These are phyloP conservation scores for Neospora caninum DNA, from an alignment of 169 alveolate species.

Conservation along the genomic window DNA sequence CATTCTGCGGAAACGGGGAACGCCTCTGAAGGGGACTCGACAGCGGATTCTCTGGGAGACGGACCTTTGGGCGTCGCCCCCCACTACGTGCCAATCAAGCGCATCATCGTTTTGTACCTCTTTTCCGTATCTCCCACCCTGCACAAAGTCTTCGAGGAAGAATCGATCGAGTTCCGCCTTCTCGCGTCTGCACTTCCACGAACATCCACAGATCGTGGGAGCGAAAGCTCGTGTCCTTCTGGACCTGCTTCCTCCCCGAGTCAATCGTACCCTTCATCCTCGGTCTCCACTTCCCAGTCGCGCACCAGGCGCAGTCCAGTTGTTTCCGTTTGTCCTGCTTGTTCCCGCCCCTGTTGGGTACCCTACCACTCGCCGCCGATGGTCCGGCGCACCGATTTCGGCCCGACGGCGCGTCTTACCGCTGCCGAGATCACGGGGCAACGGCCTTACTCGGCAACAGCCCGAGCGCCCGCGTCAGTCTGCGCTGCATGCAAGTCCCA, in stretches of 20 bases:
- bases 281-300: neutral
- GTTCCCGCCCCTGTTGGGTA: neutral
- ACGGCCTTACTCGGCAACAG: neutral
- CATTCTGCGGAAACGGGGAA: neutral
- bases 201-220: too few species aligned
- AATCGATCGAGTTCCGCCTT: neutral
- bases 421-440: neutral
- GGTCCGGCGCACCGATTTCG: neutral
- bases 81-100: constrained; percentile 35
- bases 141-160: neutral
- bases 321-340: neutral
- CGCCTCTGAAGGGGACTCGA: neutral
- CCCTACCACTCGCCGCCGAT: neutral
- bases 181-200: neutral
- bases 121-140: constrained; percentile 43
- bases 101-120: constrained; percentile 60
- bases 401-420: neutral
- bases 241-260: neutral
- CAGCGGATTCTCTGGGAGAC: neutral
- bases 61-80: neutral
- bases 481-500: neutral
- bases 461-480: neutral
- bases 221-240: neutral
- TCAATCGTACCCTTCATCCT: neutral
- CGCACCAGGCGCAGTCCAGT: neutral